Conservation (phyloP, 1,284 basidiomycete species). For the Rhodotorula sp. region DNA sequence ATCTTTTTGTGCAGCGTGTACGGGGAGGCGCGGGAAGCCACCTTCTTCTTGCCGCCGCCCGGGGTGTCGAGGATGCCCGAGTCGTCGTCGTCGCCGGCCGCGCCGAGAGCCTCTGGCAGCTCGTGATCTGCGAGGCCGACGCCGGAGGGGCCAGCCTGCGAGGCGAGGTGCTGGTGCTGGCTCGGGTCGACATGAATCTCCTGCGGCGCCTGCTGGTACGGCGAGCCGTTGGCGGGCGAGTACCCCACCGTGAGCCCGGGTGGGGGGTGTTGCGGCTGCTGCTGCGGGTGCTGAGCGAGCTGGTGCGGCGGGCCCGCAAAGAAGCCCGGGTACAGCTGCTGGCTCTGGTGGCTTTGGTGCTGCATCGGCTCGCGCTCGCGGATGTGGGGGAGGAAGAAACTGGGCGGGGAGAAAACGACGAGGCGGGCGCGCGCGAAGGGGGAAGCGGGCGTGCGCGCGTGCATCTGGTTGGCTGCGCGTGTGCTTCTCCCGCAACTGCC, state of each 20-base stretch:
- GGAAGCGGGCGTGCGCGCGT: background rate
- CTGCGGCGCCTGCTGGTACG: no score
- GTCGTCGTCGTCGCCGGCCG: slow-evolving; percentile 9
- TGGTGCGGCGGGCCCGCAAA: background rate
- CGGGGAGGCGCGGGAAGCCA: background rate
- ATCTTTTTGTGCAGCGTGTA: no score
- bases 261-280: background rate
- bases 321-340: background rate
- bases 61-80: background rate
- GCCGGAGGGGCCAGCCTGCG: background rate
- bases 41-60: slow-evolving; percentile 7
- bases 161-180: background rate
- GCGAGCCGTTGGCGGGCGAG: no score
- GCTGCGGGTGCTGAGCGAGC: background rate
- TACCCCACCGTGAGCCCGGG: background rate
- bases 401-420: background rate
- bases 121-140: background rate
- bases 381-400: background rate
- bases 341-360: no score
- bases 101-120: background rate
- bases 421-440: background rate
- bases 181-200: background rate
- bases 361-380: background rate
- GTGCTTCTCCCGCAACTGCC: no score
- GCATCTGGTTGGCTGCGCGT: background rate